Evolutionary conservation across 371 early-diverging fungal species (phyloP), one percentile per base, ranked within the genome.

Genomic region (Fennellomyces sp.): DNA sequence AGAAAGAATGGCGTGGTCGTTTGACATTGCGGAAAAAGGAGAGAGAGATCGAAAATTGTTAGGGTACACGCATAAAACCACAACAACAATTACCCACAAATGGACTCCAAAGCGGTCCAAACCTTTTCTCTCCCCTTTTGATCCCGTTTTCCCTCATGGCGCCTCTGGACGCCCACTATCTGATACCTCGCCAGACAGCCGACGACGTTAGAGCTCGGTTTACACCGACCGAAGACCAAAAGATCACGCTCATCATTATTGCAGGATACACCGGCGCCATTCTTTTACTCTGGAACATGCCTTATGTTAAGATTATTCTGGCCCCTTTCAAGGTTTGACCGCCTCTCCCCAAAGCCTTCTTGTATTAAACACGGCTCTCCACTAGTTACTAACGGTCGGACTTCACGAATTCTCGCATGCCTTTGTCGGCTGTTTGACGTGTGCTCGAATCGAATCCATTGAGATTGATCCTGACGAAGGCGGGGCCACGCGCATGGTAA

Each of bases 381-480:
- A 19, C 15, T 58, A 85, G 86, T 73, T 89, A 35, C 75, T 92
- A 23, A 90, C 91, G 0, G 91, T 91, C 52, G 89, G 88, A 12
- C 68, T 94, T 31, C 94, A 93, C 58, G 94, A 93, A 63, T 89
- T 90, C 58, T 78, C 85, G 45, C 91, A 91, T 60, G 93, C 93
- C 2, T 73, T 85, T 41, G 89, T 82, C 54, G 94, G 93, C 1
- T 72, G 81, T 26, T 87, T 86, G 57, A 95, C 96, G 12, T 94
- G 96, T 30, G 97, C 91, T 11, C 82, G 83, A 47, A 91, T 97
- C 23, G 81, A 88, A 60, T 86, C 90, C 15, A 92, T 97, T 45
- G 87, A 88, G 15, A 83, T 97, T 52, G 91, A 95, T 65, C 94
- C 95, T 1, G 87, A 95, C 66, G 89, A 94, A 66, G 96, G 94